phyloP scores from a whole-genome alignment of 768 basidiomycete species.

The Suillus brevipes region DNA sequence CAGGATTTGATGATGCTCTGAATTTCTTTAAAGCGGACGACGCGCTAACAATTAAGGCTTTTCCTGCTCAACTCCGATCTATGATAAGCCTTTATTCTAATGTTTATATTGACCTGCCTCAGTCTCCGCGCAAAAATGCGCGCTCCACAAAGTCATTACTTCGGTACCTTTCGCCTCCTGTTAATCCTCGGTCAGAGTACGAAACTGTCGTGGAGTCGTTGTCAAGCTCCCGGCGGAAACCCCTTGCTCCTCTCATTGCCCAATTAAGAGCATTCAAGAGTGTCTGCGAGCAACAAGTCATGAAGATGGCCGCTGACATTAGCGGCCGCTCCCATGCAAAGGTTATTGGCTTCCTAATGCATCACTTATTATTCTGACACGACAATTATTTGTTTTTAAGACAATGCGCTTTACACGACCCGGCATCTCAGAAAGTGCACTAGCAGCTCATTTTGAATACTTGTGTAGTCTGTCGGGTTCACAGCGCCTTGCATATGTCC shows the following conservation, averaged over 20 bases:
- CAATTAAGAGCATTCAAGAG: constrained; percentile 80
- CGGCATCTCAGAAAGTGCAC: constrained; percentile 55
- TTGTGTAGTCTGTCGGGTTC: constrained; percentile 76
- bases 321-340: constrained; percentile 83
- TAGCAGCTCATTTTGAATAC: constrained; percentile 90
- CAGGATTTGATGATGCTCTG: constrained; percentile 64
- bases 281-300: constrained; percentile 67
- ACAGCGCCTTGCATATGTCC: constrained; percentile 93
- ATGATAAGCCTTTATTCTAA: constrained; percentile 49
- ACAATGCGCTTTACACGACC: constrained; percentile 78
- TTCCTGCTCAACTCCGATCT: constrained; percentile 59
- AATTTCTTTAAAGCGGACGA: constrained; percentile 78
- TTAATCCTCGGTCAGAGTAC: constrained; percentile 41
- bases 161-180: constrained; percentile 43
- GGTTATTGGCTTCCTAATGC: constrained; percentile 40
- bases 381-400: constrained; percentile 36
- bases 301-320: constrained; percentile 87
- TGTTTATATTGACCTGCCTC: constrained; percentile 54
- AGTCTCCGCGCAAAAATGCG: constrained; percentile 26
- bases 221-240: constrained; percentile 43
- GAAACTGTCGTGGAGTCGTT: constrained; percentile 59
- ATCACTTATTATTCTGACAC: neutral
- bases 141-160: constrained; percentile 55
- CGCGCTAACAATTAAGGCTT: constrained; percentile 54
- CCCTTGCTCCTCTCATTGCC: constrained; percentile 69